Base-by-base conservation (phyloP, 495 filamentous ascomycete species). In the Lasiosphaeris hirsuta region DNA sequence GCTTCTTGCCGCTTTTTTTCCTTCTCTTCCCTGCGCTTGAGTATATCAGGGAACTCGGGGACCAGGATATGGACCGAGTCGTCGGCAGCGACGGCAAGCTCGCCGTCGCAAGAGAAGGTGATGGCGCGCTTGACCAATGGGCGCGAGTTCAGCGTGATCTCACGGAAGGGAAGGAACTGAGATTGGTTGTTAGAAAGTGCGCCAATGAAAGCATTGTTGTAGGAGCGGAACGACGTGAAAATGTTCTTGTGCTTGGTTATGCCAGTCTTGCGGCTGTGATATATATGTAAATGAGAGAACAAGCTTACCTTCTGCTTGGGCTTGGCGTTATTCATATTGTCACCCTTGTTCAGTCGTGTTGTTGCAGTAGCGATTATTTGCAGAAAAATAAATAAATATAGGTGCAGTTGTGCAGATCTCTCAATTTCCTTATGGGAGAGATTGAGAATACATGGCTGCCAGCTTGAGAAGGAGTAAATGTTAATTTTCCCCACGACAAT, bases 41-140 rank as follows among this genome's bases (percentile, higher is more conserved):
- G 47, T 2, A 69, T 46, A 50, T 67, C 62, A 18, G 69, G 66
- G 37, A 69, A 78, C 46, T 78, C 74, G 17, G 77, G 77, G 17
- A 79, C 64, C 48, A 75, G 72, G 42, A 80, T 54, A 50, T 75
- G 69, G 50, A 80, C 70, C 30, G 72, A 76, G 58, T 80, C 77
- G 51, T 80, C 75, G 40, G 73, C 75, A 0, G 70, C 70, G 11
- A 80, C 66, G 7, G 75, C 77, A 0, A 80, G 62, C 58, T 80
- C 77, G 34, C 71, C 70, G 47, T 80, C 77, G 54, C 74, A 75
- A 14, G 77, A 80, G 67, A 77, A 80, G 33, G 65, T 66, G 37
- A 80, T 64, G 43, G 74, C 73, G 43, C 77, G 76, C 34, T 72
- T 76, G 47, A 72, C 69, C 36, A 73, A 57, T 3, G 76, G 75